These are phyloP conservation scores for Seiridium cupressi DNA, from an alignment of 2,329 filamentous ascomycete genomes.

Conservation along the genomic window DNA sequence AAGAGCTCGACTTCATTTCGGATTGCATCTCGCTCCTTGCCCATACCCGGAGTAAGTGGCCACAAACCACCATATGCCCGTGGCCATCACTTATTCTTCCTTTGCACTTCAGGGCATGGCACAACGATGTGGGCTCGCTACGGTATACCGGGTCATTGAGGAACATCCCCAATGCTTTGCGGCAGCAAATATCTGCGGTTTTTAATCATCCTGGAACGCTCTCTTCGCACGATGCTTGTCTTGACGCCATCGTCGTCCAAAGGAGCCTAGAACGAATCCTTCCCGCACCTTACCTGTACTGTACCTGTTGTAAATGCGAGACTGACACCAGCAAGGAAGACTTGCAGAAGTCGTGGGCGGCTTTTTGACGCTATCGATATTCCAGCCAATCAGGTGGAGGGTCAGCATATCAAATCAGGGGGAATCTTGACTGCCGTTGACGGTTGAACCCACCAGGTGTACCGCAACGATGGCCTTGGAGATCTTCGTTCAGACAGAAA, in stretches of 20 bases:
- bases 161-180: background rate
- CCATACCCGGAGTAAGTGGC: background rate
- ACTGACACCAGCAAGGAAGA: conserved; percentile 5
- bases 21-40: conserved; percentile 19
- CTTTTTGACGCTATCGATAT: conserved; percentile 3
- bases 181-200: background rate
- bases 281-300: background rate
- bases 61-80: background rate
- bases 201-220: background rate
- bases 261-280: background rate
- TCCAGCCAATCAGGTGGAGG: background rate
- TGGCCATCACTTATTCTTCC: background rate
- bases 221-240: background rate
- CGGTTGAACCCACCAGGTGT: conserved; percentile 5
- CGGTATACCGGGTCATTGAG: background rate
- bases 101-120: background rate
- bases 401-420: conserved; percentile 7
- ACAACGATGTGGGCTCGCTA: background rate
- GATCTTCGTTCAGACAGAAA: conserved; percentile 11
- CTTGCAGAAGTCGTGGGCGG: background rate
- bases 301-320: conserved; percentile 4
- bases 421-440: conserved; percentile 12
- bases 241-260: background rate
- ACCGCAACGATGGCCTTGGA: conserved; percentile 10
- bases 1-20: conserved; percentile 32